Evolutionary conservation across 163 green algal genomes (phyloP), one percentile per base, ranked within the genome.

Genomic region (Prototheca cutis): DNA sequence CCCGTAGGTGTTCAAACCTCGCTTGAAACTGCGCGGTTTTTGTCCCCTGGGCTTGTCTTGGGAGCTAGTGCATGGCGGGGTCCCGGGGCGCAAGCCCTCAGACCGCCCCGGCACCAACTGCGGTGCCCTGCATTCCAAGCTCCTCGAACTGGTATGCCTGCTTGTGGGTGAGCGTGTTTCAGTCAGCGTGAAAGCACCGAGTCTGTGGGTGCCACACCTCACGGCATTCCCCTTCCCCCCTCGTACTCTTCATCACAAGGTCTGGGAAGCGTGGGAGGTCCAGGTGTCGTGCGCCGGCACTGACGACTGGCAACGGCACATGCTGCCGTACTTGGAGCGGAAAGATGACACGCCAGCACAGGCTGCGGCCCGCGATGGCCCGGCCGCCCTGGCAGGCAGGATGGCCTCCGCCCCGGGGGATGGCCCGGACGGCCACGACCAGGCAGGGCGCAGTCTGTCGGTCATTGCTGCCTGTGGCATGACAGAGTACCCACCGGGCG

Each of bases 11-110:
- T n/a, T n/a, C n/a, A n/a, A n/a, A 17, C 19, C n/a, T 0, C 1
- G 18, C 48, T 42, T 74, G 33, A 31, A 59, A 24, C 52, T 71
- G 48, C 18, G 24, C 6, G 24, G 18, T 18, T 17, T 60, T 5
- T 39, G 32, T 2, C 58, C 63, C 39, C 36, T 57, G 4, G 15
- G 31, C 2, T 13, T 78, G 19, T 68, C 62, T 2, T 66, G 65
- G 10, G 68, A 83, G 65, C 61, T 83, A 54, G 29, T 80, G 59
- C 65, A 70, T n/a, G 53, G 10, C 19, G 21, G 3, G 28, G 21
- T 5, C 23, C 31, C 21, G n/a, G n/a, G n/a, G n/a, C n/a, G n/a
- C 4, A 53, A 30, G 24, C 28, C 33, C 10, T 18, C 23, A 28
- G 6, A 34, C 15, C 21, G 51, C 13, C 4, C 18, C 25, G 10